A percentile compares a stretch with the other conserved stretches of the same genome.
Evolutionary conservation across 352 stramenopile genomes (phyloP).

Genomic region (Globisporangium yorkense): DNA sequence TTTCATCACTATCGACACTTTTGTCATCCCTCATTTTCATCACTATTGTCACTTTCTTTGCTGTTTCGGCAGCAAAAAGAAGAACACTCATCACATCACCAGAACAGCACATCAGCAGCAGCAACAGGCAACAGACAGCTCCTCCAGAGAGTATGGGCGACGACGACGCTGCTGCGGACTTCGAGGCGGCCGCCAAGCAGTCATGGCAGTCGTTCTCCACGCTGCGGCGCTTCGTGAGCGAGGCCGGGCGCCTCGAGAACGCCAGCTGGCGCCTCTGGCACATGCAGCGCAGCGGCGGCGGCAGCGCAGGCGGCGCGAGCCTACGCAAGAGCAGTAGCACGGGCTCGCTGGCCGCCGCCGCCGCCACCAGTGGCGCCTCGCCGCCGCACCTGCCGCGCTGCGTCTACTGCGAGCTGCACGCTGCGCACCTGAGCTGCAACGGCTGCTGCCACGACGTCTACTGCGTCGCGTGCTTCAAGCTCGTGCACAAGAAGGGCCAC

Average conservation of each 20-base stretch:
- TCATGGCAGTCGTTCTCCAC: conserved; percentile 86
- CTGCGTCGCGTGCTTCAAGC: conserved; percentile 84
- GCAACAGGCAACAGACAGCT: not conserved
- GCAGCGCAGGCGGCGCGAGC: not conserved
- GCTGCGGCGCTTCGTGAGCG: conserved; percentile 82
- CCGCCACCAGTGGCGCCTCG: not conserved
- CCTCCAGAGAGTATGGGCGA: not conserved
- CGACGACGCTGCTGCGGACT: conserved; percentile 34
- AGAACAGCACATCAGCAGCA: not conserved
- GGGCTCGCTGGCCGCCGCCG: not conserved
- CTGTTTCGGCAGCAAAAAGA: no score
- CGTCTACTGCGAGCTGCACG: conserved; percentile 78
- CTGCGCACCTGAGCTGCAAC: conserved; percentile 66
- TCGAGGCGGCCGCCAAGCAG: conserved; percentile 71
- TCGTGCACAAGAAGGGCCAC: conserved; percentile 84
- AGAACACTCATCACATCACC: no score
- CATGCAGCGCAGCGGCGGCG: conserved; percentile 33
- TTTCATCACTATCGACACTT: no score
- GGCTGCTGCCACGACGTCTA: conserved; percentile 84
- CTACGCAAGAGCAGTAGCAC: conserved; percentile 8
- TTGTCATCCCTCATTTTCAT: no score
- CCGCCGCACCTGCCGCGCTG: conserved; percentile 21
- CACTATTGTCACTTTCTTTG: no score
- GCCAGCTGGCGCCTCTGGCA: conserved; percentile 80
- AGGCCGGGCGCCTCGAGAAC: conserved; percentile 77